Conservation (phyloP, 768 basidiomycete genomes). For the Pleurotus eryngii region DNA sequence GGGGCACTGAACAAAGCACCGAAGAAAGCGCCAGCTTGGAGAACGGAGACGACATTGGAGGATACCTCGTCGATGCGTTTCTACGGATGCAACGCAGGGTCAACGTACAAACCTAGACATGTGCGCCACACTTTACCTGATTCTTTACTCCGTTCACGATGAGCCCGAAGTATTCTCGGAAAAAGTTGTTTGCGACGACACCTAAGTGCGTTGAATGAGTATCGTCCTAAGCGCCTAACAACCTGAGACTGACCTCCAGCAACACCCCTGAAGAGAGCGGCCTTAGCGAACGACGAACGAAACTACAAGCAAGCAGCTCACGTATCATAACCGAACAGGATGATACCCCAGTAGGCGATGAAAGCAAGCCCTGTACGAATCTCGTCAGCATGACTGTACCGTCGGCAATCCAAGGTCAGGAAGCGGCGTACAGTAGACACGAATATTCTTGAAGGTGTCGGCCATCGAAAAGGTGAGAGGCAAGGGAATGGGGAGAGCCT, state of each 20-base stretch:
- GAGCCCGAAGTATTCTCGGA: conserved; percentile 1
- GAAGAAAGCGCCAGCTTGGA: conserved; percentile 88
- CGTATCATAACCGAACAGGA: conserved; percentile 84
- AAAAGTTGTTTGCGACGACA: background rate
- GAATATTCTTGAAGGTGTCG: background rate
- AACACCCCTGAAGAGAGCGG: background rate
- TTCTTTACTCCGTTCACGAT: background rate
- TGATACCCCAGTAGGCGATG: conserved; percentile 72
- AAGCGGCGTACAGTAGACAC: conserved; percentile 1
- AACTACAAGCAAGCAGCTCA: conserved; percentile 27
- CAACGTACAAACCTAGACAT: background rate
- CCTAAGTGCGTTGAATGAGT: background rate
- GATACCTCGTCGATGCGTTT: conserved; percentile 45
- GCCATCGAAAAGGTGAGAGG: background rate
- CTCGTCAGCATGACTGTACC: background rate
- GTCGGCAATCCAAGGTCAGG: background rate
- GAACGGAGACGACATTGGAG: conserved; percentile 82
- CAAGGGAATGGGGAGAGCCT: background rate
- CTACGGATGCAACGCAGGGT: background rate
- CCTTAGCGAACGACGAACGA: background rate
- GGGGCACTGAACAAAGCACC: conserved; percentile 76
- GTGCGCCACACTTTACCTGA: background rate
- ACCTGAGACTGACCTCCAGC: background rate
- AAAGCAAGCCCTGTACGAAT: conserved; percentile 59
- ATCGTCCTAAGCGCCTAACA: background rate